Percentiles rank a stretch among this genome's conserved stretches.
phyloP scores from a whole-genome alignment of 176 grass and related monocot species.

The Poa annua region DNA sequence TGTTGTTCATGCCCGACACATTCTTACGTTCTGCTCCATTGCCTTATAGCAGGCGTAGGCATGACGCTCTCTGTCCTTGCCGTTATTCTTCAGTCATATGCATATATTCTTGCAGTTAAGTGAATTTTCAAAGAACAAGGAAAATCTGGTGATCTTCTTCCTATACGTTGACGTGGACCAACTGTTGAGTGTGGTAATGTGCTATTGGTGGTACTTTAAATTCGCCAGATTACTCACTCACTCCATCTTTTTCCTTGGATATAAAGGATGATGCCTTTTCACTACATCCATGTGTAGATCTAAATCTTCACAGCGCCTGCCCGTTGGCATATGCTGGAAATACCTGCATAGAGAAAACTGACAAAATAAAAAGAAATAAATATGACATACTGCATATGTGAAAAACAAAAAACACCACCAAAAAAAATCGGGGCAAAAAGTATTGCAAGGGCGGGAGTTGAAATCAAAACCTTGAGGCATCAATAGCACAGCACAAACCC shows the following conservation, averaged over 20 bases:
- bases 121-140: background rate
- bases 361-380: no score
- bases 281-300: no score
- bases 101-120: conserved; percentile 14
- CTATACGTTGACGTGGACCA: background rate
- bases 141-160: background rate
- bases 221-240: background rate
- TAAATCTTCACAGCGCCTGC: no score
- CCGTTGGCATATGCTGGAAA: no score
- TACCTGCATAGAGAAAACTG: no score
- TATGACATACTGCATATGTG: no score
- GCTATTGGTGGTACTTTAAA: background rate
- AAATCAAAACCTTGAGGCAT: no score
- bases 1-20: conserved; percentile 16
- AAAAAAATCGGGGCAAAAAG: no score
- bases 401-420: no score
- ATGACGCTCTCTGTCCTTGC: conserved; percentile 28
- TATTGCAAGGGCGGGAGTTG: no score
- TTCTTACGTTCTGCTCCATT: conserved; percentile 17
- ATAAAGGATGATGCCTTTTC: no score
- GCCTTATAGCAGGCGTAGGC: conserved; percentile 26
- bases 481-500: no score
- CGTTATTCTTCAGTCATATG: conserved; percentile 13
- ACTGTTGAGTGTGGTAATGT: background rate
- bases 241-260: background rate